Conservation (phyloP, 2,329 filamentous ascomycete species). For the Stachybotrys echinatus region DNA sequence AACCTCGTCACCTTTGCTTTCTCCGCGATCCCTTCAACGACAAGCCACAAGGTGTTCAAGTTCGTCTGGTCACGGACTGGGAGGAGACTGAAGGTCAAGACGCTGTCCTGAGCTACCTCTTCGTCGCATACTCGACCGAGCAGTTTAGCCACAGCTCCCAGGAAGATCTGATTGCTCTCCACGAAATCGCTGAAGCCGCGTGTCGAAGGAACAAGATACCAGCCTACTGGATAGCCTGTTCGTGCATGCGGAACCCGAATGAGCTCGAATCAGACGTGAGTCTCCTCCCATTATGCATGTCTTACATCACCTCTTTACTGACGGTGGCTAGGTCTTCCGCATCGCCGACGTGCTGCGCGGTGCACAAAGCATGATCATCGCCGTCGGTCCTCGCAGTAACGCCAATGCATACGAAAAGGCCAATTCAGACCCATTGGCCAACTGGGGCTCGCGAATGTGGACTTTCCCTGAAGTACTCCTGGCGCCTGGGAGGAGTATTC, state of each 20-base stretch:
- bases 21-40: constrained; percentile 15
- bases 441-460: constrained; percentile 21
- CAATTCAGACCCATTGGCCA: constrained; percentile 16
- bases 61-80: constrained; percentile 9
- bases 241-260: constrained; percentile 17
- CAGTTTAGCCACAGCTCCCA: constrained; percentile 14
- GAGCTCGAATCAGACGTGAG: constrained; percentile 17
- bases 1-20: constrained; percentile 18
- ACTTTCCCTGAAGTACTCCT: constrained; percentile 20
- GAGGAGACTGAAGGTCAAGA: constrained; percentile 14
- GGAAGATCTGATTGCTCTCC: constrained; percentile 10
- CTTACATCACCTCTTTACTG: background rate
- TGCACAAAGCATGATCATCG: constrained; percentile 16
- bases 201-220: constrained; percentile 16
- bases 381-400: constrained; percentile 13
- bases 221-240: constrained; percentile 18
- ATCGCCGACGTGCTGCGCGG: constrained; percentile 20
- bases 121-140: constrained; percentile 19
- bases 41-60: constrained; percentile 2
- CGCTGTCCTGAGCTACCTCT: constrained; percentile 13
- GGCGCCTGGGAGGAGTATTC: constrained; percentile 14
- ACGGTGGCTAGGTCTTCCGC: constrained; percentile 14
- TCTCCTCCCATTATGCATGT: background rate
- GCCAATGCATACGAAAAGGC: constrained; percentile 7
- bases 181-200: constrained; percentile 18